Evolutionary conservation across 768 basidiomycete species (phyloP).

Genomic region (Lactarius quietus): DNA sequence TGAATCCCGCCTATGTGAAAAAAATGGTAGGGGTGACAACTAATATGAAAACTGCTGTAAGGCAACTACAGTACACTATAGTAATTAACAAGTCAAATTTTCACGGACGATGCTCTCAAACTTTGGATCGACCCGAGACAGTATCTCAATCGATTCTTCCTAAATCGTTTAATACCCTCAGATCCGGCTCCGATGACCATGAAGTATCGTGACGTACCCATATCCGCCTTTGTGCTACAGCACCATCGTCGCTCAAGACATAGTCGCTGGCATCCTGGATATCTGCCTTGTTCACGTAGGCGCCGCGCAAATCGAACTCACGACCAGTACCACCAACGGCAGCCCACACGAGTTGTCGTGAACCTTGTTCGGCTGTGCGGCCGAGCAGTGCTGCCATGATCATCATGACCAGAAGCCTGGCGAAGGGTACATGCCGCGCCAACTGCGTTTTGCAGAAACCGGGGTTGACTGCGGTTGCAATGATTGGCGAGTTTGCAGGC

Average conservation of each 20-base stretch:
- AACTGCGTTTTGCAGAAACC: conserved; percentile 21
- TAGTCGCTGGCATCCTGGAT: conserved; percentile 19
- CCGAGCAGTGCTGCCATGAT: background rate
- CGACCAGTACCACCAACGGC: conserved; percentile 16
- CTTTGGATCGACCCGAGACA: conserved; percentile 11
- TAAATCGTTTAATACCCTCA: background rate
- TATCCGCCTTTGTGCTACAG: conserved; percentile 6
- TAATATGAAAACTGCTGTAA: too few relatives aligned
- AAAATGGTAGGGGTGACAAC: too few relatives aligned
- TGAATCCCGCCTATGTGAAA: too few relatives aligned
- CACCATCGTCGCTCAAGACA: conserved; percentile 19
- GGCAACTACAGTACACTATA: too few relatives aligned
- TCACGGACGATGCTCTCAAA: conserved; percentile 6
- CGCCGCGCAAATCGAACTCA: conserved; percentile 14
- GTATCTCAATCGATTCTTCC: conserved; percentile 20
- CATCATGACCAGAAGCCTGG: background rate
- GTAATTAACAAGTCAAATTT: background rate
- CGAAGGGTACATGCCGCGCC: conserved; percentile 3
- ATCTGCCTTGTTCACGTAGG: conserved; percentile 3
- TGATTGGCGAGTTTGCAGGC: conserved; percentile 20
- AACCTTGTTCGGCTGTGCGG: conserved; percentile 17
- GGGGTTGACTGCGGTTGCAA: conserved; percentile 19
- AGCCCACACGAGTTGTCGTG: conserved; percentile 21
- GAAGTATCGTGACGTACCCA: conserved; percentile 4
- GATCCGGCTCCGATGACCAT: background rate